Evolutionary conservation across 495 filamentous ascomycete genomes (phyloP).

Genomic region (Bacidia rubella): DNA sequence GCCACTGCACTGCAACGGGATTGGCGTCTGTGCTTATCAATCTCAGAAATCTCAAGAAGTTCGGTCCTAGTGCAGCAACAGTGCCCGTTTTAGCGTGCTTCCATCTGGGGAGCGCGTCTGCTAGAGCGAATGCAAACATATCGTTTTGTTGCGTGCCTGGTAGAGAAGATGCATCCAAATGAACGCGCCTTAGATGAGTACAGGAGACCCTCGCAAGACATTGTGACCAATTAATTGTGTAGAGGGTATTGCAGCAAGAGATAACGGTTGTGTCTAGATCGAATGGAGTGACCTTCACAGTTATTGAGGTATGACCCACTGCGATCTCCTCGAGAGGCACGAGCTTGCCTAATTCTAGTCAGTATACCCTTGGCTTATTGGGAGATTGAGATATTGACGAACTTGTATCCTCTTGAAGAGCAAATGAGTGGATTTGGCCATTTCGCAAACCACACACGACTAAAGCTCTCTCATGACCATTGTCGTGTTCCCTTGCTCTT

Average conservation of each 20-base stretch:
- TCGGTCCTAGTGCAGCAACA: background rate
- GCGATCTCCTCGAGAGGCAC: slow-evolving; percentile 10
- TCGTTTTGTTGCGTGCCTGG: slow-evolving; percentile 6
- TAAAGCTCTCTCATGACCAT: background rate
- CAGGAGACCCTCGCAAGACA: slow-evolving; percentile 16
- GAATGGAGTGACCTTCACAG: slow-evolving; percentile 3
- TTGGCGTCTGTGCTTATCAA: background rate
- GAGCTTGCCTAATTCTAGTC: background rate
- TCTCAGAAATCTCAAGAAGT: background rate
- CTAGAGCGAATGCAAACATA: slow-evolving; percentile 10
- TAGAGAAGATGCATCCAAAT: background rate
- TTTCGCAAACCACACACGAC: slow-evolving; percentile 18
- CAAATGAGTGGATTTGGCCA: slow-evolving; percentile 10
- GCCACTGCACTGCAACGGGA: background rate
- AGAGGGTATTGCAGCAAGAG: slow-evolving; percentile 10
- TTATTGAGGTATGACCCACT: slow-evolving; percentile 18
- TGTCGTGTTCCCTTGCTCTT: background rate
- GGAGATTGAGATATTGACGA: background rate
- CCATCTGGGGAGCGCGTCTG: background rate
- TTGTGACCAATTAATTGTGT: slow-evolving; percentile 10
- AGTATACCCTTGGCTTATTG: background rate
- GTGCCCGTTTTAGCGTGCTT: background rate
- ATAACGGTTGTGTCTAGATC: slow-evolving; percentile 4
- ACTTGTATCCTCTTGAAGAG: background rate
- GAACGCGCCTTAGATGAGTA: background rate